Evolutionary conservation across 805 yeast species (phyloP).

Genomic region (Jamesozyma jinghongensis): DNA sequence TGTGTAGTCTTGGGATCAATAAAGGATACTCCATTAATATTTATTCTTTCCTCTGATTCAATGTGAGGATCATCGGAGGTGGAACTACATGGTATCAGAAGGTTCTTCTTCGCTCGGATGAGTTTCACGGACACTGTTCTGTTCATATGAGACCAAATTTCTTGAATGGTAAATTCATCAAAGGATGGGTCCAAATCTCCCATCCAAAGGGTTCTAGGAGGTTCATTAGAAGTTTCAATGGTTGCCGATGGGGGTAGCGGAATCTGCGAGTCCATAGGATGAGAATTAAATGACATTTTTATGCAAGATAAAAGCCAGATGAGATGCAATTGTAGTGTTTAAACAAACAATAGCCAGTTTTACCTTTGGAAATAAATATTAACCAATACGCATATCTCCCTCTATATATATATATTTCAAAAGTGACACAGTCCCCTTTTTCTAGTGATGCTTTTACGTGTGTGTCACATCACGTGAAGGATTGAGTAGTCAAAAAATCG

Average conservation of each 20-base stretch:
- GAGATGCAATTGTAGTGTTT: too few relatives aligned
- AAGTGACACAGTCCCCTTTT: too few relatives aligned
- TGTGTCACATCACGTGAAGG: too few relatives aligned
- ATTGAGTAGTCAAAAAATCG: too few relatives aligned
- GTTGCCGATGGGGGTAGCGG: conserved; percentile 49
- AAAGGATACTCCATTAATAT: conserved; percentile 27
- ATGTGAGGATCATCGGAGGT: conserved; percentile 1
- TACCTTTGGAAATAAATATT: too few relatives aligned
- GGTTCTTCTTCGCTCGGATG: conserved; percentile 42
- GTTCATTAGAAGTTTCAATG: conserved; percentile 37
- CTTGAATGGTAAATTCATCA: conserved; percentile 50
- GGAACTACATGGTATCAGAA: conserved; percentile 27
- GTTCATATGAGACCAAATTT: conserved; percentile 51
- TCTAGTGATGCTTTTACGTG: too few relatives aligned
- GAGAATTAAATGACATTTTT: not conserved
- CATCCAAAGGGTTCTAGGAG: conserved; percentile 79
- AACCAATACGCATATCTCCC: too few relatives aligned
- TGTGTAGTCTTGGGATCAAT: conserved; percentile 28
- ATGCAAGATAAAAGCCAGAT: too few relatives aligned
- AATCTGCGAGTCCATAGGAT: conserved; percentile 12
- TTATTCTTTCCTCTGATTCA: conserved; percentile 8
- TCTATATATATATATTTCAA: too few relatives aligned
- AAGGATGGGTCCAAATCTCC: conserved; percentile 78
- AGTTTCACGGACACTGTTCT: conserved; percentile 57
- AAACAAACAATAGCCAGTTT: too few relatives aligned